Percentiles rank a stretch among this genome's conserved stretches.
phyloP scores from a whole-genome alignment of 2,329 filamentous ascomycete species.

The Venturia aucupariae region DNA sequence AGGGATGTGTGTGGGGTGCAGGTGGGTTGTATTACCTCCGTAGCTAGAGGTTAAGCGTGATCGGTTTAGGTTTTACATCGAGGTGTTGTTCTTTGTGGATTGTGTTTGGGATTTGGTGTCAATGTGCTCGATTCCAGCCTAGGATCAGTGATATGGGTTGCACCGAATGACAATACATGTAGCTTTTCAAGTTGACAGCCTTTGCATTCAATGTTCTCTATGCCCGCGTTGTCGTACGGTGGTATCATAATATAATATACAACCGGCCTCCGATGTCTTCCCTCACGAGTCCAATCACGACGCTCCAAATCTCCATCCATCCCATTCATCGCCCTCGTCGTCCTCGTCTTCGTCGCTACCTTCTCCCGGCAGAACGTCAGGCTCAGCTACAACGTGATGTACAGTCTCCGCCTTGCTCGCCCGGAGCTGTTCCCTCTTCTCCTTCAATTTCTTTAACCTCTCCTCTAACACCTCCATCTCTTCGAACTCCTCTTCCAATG shows the following conservation, averaged over 20 bases:
- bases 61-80: too few relatives aligned
- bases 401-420: constrained; percentile 15
- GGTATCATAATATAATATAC: constrained; percentile 3
- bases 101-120: too few relatives aligned
- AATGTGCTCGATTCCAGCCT: too few relatives aligned
- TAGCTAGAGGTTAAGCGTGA: too few relatives aligned
- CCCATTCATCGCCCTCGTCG: constrained; percentile 29
- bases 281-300: constrained; percentile 1
- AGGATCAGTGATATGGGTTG: background rate
- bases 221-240: background rate
- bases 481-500: constrained; percentile 40
- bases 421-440: constrained; percentile 35
- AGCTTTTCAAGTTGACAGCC: background rate
- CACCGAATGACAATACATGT: background rate
- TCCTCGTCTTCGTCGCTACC: constrained; percentile 25
- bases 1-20: too few relatives aligned
- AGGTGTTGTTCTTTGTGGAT: too few relatives aligned
- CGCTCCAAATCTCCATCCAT: constrained; percentile 12
- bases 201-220: constrained; percentile 2
- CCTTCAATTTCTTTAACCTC: constrained; percentile 34
- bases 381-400: background rate
- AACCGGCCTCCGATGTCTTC: background rate
- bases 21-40: too few relatives aligned
- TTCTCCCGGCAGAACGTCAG: constrained; percentile 19
- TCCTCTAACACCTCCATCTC: constrained; percentile 41